phyloP scores from a whole-genome alignment of 768 basidiomycete species.

The Rhodotorula paludigena region DNA sequence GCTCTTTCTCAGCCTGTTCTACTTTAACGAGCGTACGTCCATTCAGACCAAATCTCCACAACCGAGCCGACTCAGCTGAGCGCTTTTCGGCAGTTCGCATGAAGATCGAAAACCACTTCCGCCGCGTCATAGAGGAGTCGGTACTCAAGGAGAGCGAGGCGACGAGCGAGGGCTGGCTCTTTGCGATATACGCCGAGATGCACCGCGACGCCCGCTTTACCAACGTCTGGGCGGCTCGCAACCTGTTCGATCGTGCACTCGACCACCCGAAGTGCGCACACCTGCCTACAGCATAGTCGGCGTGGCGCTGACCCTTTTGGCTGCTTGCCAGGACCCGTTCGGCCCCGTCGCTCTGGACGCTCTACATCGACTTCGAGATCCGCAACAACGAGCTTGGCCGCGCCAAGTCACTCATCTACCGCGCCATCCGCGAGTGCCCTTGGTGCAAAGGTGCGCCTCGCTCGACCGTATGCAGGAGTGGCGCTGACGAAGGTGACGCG shows the following conservation, averaged over 20 bases:
- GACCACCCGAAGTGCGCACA: constrained; percentile 34
- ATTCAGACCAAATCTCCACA: no score
- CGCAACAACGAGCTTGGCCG: constrained; percentile 41
- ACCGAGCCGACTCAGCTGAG: neutral
- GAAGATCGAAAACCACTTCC: constrained; percentile 47
- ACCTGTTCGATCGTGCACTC: constrained; percentile 46
- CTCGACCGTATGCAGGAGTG: neutral
- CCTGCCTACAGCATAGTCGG: neutral
- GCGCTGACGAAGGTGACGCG: neutral
- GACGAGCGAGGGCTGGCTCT: constrained; percentile 41
- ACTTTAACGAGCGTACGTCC: constrained; percentile 43
- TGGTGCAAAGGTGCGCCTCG: constrained; percentile 46
- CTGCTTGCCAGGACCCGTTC: constrained; percentile 41
- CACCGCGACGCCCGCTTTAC: constrained; percentile 36
- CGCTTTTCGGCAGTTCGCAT: constrained; percentile 39
- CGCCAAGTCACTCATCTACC: constrained; percentile 48
- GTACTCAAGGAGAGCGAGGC: constrained; percentile 30
- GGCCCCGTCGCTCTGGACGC: constrained; percentile 46
- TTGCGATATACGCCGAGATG: constrained; percentile 44
- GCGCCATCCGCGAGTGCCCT: constrained; percentile 46
- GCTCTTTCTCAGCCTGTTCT: constrained; percentile 46
- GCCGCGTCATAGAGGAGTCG: constrained; percentile 43
- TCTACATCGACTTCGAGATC: constrained; percentile 50
- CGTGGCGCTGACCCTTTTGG: neutral
- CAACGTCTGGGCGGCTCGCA: constrained; percentile 47